These are phyloP conservation scores for Metschnikowia henanensis DNA, from an alignment of 805 yeast genomes.

Conservation along the genomic window DNA sequence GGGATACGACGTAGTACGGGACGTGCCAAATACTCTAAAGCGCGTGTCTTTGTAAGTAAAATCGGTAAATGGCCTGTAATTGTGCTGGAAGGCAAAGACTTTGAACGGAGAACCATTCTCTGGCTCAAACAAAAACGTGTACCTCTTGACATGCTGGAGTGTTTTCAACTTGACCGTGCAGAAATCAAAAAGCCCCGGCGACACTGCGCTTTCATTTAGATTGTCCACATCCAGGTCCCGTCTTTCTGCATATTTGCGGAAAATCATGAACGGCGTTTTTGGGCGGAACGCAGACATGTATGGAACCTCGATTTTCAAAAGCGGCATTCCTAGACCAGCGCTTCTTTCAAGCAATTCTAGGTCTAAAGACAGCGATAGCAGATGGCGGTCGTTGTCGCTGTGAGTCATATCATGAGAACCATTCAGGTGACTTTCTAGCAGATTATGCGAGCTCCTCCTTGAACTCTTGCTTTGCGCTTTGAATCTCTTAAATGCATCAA, in stretches of 20 bases:
- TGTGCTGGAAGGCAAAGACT: constrained; percentile 34
- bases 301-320: constrained; percentile 36
- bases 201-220: not conserved
- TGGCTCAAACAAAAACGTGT: constrained; percentile 28
- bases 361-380: not conserved
- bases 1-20: constrained; percentile 28
- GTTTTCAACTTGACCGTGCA: constrained; percentile 34
- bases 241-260: constrained; percentile 29
- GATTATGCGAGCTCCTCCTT: not conserved
- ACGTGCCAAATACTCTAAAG: constrained; percentile 39
- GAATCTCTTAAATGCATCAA: constrained; percentile 26
- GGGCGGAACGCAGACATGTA: constrained; percentile 36
- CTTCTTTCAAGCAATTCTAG: not conserved
- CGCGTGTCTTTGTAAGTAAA: constrained; percentile 36
- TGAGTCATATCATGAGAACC: not conserved
- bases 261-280: constrained; percentile 33
- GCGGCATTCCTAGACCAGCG: constrained; percentile 26
- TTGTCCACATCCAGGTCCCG: constrained; percentile 23
- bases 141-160: constrained; percentile 27
- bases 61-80: constrained; percentile 38
- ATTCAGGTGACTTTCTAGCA: not conserved
- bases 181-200: constrained; percentile 23
- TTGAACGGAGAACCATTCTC: constrained; percentile 20
- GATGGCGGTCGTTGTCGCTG: not conserved
- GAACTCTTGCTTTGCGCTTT: constrained; percentile 20